A percentile compares a stretch with the other conserved stretches of the same genome.
These are phyloP conservation scores for Pulveroboletus sp. DNA, from an alignment of 768 basidiomycete genomes.

Conservation along the genomic window DNA sequence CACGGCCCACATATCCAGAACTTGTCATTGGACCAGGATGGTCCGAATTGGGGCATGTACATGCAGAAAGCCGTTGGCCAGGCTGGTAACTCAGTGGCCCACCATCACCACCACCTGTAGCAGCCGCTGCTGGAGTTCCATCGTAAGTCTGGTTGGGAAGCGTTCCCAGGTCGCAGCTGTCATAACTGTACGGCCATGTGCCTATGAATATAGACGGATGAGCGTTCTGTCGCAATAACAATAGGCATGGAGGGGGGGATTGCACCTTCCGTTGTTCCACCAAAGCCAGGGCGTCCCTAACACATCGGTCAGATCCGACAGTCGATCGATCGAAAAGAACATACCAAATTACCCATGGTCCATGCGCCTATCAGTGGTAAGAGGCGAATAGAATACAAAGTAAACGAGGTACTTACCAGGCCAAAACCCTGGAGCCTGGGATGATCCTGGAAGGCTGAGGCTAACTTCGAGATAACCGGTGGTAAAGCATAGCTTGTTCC, in stretches of 20 bases:
- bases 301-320: slow-evolving; percentile 23
- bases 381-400: not conserved
- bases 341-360: slow-evolving; percentile 69
- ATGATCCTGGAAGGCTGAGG: slow-evolving; percentile 68
- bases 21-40: slow-evolving; percentile 72
- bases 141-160: slow-evolving; percentile 74
- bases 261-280: slow-evolving; percentile 79
- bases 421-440: slow-evolving; percentile 70
- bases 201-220: slow-evolving; percentile 24
- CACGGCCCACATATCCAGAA: slow-evolving; percentile 53
- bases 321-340: not conserved
- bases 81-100: slow-evolving; percentile 68
- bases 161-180: slow-evolving; percentile 81
- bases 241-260: not conserved
- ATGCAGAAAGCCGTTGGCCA: slow-evolving; percentile 82
- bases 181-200: slow-evolving; percentile 80
- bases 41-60: slow-evolving; percentile 80
- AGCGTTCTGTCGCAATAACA: not conserved
- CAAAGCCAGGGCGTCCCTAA: slow-evolving; percentile 81
- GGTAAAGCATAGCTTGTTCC: slow-evolving; percentile 96
- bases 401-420: slow-evolving; percentile 53
- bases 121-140: slow-evolving; percentile 53
- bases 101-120: slow-evolving; percentile 48
- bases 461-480: slow-evolving; percentile 86
- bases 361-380: slow-evolving; percentile 44